Conservation (phyloP, 352 stramenopile genomes). For the Phytophthora sp. region DNA sequence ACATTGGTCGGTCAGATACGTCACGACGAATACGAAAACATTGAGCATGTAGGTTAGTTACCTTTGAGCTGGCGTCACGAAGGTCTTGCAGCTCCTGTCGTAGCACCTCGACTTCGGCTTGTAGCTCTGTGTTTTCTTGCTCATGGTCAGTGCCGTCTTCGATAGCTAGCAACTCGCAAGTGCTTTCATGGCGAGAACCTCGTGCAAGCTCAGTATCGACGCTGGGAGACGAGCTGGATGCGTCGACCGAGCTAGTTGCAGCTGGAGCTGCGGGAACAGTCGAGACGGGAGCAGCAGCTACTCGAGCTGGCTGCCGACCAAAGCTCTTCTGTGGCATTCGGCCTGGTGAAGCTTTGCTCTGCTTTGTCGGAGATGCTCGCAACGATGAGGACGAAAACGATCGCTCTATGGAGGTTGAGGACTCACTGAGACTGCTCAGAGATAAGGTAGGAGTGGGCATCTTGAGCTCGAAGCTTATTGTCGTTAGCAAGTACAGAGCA, state of each 20-base stretch:
- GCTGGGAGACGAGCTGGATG: neutral
- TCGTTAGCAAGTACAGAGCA: too few relatives aligned
- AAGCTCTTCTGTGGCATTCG: slow-evolving; percentile 29
- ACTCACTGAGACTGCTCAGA: neutral
- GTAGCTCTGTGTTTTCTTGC: slow-evolving; percentile 10
- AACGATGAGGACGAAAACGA: slow-evolving; percentile 25
- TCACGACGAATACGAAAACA: too few relatives aligned
- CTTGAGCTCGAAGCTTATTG: too few relatives aligned
- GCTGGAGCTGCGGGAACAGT: neutral
- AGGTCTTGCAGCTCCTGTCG: slow-evolving; percentile 21
- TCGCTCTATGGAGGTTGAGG: slow-evolving; percentile 9
- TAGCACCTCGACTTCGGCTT: slow-evolving; percentile 6
- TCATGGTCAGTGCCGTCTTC: slow-evolving; percentile 8
- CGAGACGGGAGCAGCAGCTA: slow-evolving; percentile 9
- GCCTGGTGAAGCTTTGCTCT: slow-evolving; percentile 1
- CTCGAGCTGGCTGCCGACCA: slow-evolving; percentile 14
- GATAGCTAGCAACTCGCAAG: neutral
- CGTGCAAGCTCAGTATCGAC: neutral
- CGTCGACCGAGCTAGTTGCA: neutral
- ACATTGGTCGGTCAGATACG: neutral
- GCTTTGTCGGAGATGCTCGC: slow-evolving; percentile 9
- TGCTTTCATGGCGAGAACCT: neutral
- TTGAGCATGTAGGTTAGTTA: too few relatives aligned
- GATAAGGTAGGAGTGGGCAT: slow-evolving; percentile 4
- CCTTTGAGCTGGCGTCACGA: slow-evolving; percentile 21